Conservation (phyloP, 2,329 filamentous ascomycete species). For the Sarocladium oryzae region DNA sequence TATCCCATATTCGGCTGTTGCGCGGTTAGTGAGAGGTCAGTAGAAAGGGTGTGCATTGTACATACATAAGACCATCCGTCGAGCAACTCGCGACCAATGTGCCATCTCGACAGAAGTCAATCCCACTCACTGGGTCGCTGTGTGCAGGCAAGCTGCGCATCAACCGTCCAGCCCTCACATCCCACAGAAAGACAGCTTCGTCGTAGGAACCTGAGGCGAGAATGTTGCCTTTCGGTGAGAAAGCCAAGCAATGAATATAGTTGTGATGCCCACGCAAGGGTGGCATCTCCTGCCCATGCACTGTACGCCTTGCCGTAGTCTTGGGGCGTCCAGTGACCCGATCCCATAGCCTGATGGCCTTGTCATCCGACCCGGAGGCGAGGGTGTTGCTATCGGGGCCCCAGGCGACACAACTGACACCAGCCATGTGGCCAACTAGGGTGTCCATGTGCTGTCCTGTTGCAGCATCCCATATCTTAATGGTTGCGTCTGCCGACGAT, state of each 20-base stretch:
- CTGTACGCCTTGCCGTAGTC: constrained; percentile 33
- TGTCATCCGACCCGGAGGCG: constrained; percentile 92
- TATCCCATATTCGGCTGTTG: constrained; percentile 82
- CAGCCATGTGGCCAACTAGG: constrained; percentile 87
- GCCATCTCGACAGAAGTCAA: constrained; percentile 88
- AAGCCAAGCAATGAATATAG: constrained; percentile 89
- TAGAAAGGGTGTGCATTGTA: constrained; percentile 14
- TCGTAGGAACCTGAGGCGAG: constrained; percentile 93
- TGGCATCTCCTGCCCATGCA: constrained; percentile 35
- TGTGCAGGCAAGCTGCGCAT: constrained; percentile 93
- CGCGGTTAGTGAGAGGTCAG: constrained; percentile 14
- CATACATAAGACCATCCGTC: constrained; percentile 79
- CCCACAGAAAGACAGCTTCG: constrained; percentile 95
- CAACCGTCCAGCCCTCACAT: constrained; percentile 76
- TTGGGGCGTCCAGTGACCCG: constrained; percentile 53
- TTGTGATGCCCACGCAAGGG: constrained; percentile 85
- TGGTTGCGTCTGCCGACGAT: constrained; percentile 79
- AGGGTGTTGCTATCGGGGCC: constrained; percentile 80
- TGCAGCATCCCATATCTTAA: constrained; percentile 82
- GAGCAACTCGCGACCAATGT: constrained; percentile 89
- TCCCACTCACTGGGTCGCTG: constrained; percentile 87
- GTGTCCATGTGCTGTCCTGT: constrained; percentile 80
- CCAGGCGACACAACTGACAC: constrained; percentile 92
- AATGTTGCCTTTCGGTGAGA: constrained; percentile 97
- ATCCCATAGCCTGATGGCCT: constrained; percentile 91